A percentile compares a stretch with the other conserved stretches of the same genome.
Conservation (phyloP, 2,329 filamentous ascomycete genomes). For the Diaporthe eres region DNA sequence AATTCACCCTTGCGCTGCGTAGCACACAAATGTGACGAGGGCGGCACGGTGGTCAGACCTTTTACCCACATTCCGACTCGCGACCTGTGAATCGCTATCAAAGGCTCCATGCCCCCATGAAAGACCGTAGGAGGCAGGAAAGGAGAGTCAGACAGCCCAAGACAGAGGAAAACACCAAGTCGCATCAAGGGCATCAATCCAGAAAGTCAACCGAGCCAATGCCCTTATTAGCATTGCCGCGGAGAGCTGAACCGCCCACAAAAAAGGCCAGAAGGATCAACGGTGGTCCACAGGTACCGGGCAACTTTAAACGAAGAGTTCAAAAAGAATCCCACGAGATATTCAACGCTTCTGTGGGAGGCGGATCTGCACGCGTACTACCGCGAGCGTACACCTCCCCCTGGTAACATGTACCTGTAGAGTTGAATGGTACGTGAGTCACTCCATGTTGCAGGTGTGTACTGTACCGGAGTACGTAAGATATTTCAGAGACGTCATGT, state of each 20-base stretch:
- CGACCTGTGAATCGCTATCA: constrained; percentile 11
- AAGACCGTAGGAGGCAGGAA: neutral
- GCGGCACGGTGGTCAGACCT: constrained; percentile 4
- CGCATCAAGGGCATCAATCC: neutral
- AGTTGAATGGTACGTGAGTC: neutral
- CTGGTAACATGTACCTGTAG: neutral
- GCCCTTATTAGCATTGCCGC: constrained; percentile 13
- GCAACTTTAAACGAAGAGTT: constrained; percentile 24
- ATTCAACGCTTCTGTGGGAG: constrained; percentile 18
- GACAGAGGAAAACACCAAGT: neutral
- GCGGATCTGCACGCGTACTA: constrained; percentile 4
- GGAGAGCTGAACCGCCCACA: constrained; percentile 16
- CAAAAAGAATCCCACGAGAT: constrained; percentile 19
- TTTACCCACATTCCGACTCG: constrained; percentile 14
- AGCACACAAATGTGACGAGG: constrained; percentile 25
- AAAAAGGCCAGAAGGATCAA: constrained; percentile 20
- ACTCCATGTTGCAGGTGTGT: neutral
- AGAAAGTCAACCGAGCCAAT: constrained; percentile 12
- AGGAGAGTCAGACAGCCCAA: neutral
- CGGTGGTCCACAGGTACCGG: neutral
- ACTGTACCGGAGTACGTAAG: neutral
- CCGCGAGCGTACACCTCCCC: neutral
- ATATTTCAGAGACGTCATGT: neutral
- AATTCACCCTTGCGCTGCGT: constrained; percentile 17
- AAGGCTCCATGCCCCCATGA: neutral